Evolutionary conservation across 495 filamentous ascomycete genomes (phyloP).

Genomic region (Amorphotheca resinae): DNA sequence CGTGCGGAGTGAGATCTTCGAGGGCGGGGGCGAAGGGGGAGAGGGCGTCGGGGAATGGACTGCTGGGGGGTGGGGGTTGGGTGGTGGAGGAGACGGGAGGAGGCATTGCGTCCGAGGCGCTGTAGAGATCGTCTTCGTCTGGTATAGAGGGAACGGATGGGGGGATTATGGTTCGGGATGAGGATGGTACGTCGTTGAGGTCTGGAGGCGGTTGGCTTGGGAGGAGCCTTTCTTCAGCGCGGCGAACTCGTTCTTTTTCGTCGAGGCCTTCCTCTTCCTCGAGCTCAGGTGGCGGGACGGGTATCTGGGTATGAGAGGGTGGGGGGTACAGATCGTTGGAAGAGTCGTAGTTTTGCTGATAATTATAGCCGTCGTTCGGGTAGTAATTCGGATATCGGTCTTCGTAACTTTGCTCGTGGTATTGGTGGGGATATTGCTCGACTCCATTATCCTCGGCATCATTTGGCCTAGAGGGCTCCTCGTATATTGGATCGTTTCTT

Average conservation of each 20-base stretch:
- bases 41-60: neutral
- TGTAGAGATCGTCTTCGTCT: conserved; percentile 26
- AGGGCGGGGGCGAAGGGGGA: conserved; percentile 19
- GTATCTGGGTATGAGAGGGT: conserved; percentile 20
- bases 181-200: conserved; percentile 33
- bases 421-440: conserved; percentile 6
- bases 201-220: conserved; percentile 54
- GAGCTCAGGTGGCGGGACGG: conserved; percentile 38
- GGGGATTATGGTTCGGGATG: conserved; percentile 11
- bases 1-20: conserved; percentile 29
- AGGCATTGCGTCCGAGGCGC: conserved; percentile 19
- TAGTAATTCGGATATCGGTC: conserved; percentile 23
- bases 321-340: conserved; percentile 23
- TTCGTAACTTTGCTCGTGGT: conserved; percentile 15
- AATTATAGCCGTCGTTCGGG: conserved; percentile 27
- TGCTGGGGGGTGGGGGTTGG: neutral
- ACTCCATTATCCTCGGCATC: neutral
- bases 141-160: conserved; percentile 13
- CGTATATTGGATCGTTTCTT: conserved; percentile 8
- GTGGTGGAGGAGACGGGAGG: neutral
- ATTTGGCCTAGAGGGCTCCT: conserved; percentile 1
- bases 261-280: conserved; percentile 40
- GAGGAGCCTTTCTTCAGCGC: conserved; percentile 54
- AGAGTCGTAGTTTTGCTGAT: conserved; percentile 23
- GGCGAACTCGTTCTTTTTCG: conserved; percentile 57